Conservation (phyloP, 2,329 filamentous ascomycete species). For the Hypoxylon sp. region DNA sequence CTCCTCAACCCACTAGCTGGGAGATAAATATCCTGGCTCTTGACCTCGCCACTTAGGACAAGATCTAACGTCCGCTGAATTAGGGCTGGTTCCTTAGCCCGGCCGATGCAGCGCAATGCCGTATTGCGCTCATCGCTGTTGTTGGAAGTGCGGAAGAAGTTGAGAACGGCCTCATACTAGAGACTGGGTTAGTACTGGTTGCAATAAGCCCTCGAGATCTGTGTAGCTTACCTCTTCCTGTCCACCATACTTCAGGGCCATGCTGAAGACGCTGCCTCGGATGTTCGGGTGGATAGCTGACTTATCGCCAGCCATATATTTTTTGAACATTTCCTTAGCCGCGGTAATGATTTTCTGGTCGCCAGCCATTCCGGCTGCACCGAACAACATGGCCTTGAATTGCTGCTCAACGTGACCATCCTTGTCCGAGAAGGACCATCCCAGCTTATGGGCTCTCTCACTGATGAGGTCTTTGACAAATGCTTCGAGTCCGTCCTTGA, state of each 20-base stretch:
- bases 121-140: slow-evolving; percentile 93
- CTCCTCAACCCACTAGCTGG: slow-evolving; percentile 84
- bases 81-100: slow-evolving; percentile 81
- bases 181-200: slow-evolving; percentile 36
- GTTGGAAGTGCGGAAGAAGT: slow-evolving; percentile 81
- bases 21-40: slow-evolving; percentile 95
- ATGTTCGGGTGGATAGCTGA: slow-evolving; percentile 93
- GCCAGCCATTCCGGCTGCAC: slow-evolving; percentile 83
- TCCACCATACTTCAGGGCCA: slow-evolving; percentile 86
- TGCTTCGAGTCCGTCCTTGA: slow-evolving; percentile 81
- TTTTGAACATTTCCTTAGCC: slow-evolving; percentile 90
- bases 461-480: slow-evolving; percentile 86
- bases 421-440: slow-evolving; percentile 87
- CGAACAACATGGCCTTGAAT: slow-evolving; percentile 94
- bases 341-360: slow-evolving; percentile 84
- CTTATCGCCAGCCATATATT: slow-evolving; percentile 84
- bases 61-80: slow-evolving; percentile 86
- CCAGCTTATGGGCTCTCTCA: slow-evolving; percentile 85
- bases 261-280: slow-evolving; percentile 86
- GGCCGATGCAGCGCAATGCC: slow-evolving; percentile 85
- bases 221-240: slow-evolving; percentile 76
- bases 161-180: slow-evolving; percentile 81
- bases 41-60: slow-evolving; percentile 84
- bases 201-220: neutral
- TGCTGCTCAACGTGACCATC: slow-evolving; percentile 94